Conservation (phyloP, 768 basidiomycete genomes). For the Hemileccinum rubropunctum region DNA sequence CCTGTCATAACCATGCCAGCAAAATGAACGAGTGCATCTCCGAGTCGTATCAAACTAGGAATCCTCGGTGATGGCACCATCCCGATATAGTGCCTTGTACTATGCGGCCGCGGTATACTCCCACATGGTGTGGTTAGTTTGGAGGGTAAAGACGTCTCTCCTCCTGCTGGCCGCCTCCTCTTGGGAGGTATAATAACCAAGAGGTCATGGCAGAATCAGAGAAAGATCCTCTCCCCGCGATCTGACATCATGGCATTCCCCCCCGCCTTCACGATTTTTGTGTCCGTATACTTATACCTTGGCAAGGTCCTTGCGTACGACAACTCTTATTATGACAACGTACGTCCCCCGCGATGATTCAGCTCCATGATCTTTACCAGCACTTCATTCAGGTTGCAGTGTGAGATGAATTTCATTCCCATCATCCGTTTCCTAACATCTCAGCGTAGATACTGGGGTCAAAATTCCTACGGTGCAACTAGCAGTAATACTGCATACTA, state of each 20-base stretch:
- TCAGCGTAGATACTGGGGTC: slow-evolving; percentile 62
- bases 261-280: not conserved
- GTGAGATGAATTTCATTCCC: slow-evolving; percentile 32
- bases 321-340: slow-evolving; percentile 61
- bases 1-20: slow-evolving; percentile 9
- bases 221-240: not conserved
- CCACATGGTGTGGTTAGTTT: slow-evolving; percentile 10
- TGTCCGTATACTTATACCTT: slow-evolving; percentile 7
- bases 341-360: slow-evolving; percentile 29
- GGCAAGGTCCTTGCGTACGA: slow-evolving; percentile 44
- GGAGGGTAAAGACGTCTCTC: not conserved
- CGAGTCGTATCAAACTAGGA: slow-evolving; percentile 2
- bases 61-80: slow-evolving; percentile 4
- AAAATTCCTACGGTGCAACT: slow-evolving; percentile 69
- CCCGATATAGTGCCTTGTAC: slow-evolving; percentile 12
- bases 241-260: slow-evolving; percentile 12
- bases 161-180: not conserved
- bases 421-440: not conserved
- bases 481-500: slow-evolving; percentile 50
- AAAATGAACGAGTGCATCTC: slow-evolving; percentile 1
- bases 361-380: slow-evolving; percentile 1
- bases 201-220: not conserved
- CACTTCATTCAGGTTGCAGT: slow-evolving; percentile 46
- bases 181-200: slow-evolving; percentile 19
- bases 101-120: not conserved